Percentiles rank a stretch among this genome's conserved stretches.
Conservation (phyloP, 192 early-diverging fungal species). For the Helicostylum pulchrum region DNA sequence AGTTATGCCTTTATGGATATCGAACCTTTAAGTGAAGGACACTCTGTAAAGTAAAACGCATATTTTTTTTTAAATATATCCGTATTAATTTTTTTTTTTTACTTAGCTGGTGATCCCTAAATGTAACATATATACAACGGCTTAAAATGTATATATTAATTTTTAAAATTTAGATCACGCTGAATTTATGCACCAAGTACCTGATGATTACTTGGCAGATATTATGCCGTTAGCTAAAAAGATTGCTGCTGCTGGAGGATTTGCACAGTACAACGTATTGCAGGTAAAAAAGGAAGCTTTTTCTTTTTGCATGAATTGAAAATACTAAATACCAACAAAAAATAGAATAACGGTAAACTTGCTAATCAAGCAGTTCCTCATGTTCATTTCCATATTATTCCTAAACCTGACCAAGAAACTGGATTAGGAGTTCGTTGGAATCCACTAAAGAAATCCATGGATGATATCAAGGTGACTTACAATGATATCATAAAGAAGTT, state of each 20-base stretch:
- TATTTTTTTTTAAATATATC: neutral
- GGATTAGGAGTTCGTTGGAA: constrained; percentile 71
- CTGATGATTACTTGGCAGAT: constrained; percentile 82
- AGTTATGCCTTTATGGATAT: constrained; percentile 83
- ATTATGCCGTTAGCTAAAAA: constrained; percentile 85
- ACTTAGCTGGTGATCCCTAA: constrained; percentile 67
- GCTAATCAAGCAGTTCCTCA: constrained; percentile 76
- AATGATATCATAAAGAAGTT: constrained; percentile 20
- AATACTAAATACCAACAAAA: neutral
- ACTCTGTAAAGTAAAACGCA: constrained; percentile 45
- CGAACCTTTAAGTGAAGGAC: constrained; percentile 69
- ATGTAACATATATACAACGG: constrained; percentile 39
- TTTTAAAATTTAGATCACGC: constrained; percentile 59
- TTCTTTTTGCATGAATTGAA: neutral
- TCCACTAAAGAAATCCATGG: constrained; percentile 18
- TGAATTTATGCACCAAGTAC: constrained; percentile 86
- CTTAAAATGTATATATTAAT: neutral
- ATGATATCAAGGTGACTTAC: constrained; percentile 23
- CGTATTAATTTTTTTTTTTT: neutral
- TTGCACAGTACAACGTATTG: constrained; percentile 84
- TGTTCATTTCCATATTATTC: constrained; percentile 94
- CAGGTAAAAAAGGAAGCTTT: constrained; percentile 51
- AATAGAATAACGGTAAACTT: constrained; percentile 50
- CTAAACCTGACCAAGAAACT: constrained; percentile 60
- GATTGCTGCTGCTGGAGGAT: constrained; percentile 70